Evolutionary conservation across 2,329 filamentous ascomycete species (phyloP).

Genomic region (Neonectria coccinea): DNA sequence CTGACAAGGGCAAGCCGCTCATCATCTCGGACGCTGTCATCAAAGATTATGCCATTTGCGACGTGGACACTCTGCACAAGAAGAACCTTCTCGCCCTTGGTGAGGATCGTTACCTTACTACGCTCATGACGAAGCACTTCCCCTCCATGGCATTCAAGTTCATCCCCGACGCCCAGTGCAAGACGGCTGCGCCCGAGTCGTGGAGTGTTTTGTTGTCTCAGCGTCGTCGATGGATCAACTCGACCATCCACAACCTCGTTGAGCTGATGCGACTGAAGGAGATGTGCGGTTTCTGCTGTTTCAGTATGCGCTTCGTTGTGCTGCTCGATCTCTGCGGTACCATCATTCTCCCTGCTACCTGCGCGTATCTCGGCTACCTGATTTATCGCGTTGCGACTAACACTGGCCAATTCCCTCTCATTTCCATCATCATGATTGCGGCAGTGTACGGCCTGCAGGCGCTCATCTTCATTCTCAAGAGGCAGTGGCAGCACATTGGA

Average conservation of each 20-base stretch:
- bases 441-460: conserved; percentile 96
- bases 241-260: conserved; percentile 94
- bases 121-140: conserved; percentile 98
- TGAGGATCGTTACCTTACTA: conserved; percentile 97
- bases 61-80: conserved; percentile 94
- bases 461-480: conserved; percentile 94
- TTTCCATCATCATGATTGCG: conserved; percentile 90
- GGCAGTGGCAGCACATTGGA: conserved; percentile 97
- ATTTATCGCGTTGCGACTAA: conserved; percentile 81
- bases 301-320: conserved; percentile 97
- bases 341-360: conserved; percentile 89
- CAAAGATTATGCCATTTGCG: conserved; percentile 86
- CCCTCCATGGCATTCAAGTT: conserved; percentile 97
- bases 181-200: conserved; percentile 92
- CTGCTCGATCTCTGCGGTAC: conserved; percentile 95
- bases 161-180: conserved; percentile 89
- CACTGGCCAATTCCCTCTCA: conserved; percentile 81
- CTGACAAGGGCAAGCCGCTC: conserved; percentile 92
- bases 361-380: conserved; percentile 86
- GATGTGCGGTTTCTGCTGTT: conserved; percentile 98
- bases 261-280: conserved; percentile 92
- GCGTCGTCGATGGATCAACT: conserved; percentile 99
- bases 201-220: conserved; percentile 98
- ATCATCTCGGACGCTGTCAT: conserved; percentile 93
- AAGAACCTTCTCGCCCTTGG: conserved; percentile 95